Percentiles rank a stretch among this genome's conserved stretches.
Evolutionary conservation across 176 grass and related monocot species (phyloP).

Genomic region (Otatea glauca): DNA sequence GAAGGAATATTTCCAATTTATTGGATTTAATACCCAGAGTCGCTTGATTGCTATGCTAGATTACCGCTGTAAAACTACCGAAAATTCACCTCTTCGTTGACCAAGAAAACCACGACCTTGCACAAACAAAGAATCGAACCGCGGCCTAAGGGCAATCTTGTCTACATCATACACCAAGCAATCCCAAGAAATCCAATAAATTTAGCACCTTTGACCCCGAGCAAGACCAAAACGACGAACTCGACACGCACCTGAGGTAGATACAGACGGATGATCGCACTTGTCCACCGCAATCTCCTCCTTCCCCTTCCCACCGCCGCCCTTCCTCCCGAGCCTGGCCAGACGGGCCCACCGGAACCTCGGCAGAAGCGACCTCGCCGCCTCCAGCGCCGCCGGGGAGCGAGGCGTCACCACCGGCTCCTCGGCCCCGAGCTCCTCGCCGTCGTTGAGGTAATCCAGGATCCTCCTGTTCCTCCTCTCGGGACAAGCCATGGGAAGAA

Average conservation of each 20-base stretch:
- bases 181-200: not conserved
- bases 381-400: not conserved
- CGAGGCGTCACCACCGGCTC: not conserved
- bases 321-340: slow-evolving; percentile 20
- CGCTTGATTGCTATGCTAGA: not conserved
- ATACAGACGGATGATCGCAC: not conserved
- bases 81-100: not conserved
- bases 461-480: slow-evolving; percentile 45
- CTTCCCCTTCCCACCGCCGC: not conserved
- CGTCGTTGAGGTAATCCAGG: slow-evolving; percentile 65
- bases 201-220: not conserved
- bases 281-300: not conserved
- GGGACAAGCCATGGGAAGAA: not conserved
- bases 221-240: not conserved
- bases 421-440: slow-evolving; percentile 49
- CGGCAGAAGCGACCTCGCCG: slow-evolving; percentile 16
- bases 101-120: not conserved
- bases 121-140: not conserved
- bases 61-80: not conserved
- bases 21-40: not conserved
- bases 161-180: not conserved
- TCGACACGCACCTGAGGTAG: slow-evolving; percentile 20
- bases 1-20: not conserved
- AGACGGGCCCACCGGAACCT: slow-evolving; percentile 51
- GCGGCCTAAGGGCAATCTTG: not conserved